Conservation (phyloP, 1,139 yeast species). For the Debaryomyces fabryi region DNA sequence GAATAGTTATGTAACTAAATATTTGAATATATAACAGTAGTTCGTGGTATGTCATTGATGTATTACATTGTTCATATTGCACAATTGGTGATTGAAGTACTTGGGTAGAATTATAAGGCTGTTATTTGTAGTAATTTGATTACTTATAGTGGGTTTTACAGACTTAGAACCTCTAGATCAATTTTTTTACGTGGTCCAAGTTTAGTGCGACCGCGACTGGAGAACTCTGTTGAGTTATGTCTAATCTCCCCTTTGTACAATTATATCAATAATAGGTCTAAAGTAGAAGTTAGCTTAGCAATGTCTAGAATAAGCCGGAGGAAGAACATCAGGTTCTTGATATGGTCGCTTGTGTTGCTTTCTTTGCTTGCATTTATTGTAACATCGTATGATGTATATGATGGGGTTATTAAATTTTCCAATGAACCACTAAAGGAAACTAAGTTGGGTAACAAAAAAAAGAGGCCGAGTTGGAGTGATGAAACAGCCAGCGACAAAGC, state of each 20-base stretch:
- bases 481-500: background rate
- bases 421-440: background rate
- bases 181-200: constrained; percentile 7
- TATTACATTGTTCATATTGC: no score
- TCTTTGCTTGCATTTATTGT: constrained; percentile 3
- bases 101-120: background rate
- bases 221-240: background rate
- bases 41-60: background rate
- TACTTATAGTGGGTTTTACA: background rate
- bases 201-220: constrained; percentile 1
- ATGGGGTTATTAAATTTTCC: constrained; percentile 3
- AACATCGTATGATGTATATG: constrained; percentile 3
- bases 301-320: constrained; percentile 6
- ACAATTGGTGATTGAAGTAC: no score
- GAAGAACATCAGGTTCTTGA: constrained; percentile 5
- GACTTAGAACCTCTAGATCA: background rate
- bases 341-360: constrained; percentile 4
- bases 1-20: background rate
- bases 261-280: background rate
- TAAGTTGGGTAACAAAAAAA: background rate
- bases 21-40: background rate
- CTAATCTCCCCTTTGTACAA: background rate
- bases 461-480: background rate
- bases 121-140: background rate
- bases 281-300: background rate